Percentiles rank a stretch among this genome's conserved stretches.
Conservation (phyloP, 2,329 filamentous ascomycete species). For the Knufia petricola region DNA sequence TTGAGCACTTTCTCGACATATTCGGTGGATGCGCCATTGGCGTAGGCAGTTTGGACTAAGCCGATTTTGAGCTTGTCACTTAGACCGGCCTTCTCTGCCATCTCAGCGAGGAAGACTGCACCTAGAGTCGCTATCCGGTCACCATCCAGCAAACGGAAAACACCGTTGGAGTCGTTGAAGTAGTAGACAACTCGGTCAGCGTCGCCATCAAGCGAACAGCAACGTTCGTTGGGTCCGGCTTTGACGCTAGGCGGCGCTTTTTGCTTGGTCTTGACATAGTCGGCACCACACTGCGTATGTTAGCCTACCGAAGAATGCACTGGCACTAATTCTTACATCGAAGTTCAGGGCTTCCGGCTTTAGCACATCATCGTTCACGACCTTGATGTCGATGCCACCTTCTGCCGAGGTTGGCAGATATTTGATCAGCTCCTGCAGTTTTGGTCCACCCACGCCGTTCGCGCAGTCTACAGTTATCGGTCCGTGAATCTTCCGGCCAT, state of each 20-base stretch:
- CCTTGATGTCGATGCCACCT: slow-evolving; percentile 66
- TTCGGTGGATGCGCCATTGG: slow-evolving; percentile 87
- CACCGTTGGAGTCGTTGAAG: slow-evolving; percentile 69
- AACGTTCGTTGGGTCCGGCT: slow-evolving; percentile 64
- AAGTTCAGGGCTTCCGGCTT: slow-evolving; percentile 82
- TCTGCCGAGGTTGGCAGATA: slow-evolving; percentile 59
- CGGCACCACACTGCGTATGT: slow-evolving; percentile 66
- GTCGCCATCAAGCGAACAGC: slow-evolving; percentile 88
- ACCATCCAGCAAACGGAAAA: slow-evolving; percentile 88
- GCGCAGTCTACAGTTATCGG: slow-evolving; percentile 83
- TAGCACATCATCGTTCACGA: slow-evolving; percentile 88
- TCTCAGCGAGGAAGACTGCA: slow-evolving; percentile 85
- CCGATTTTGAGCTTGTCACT: slow-evolving; percentile 76
- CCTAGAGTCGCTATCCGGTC: slow-evolving; percentile 93
- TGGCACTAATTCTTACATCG: slow-evolving; percentile 49
- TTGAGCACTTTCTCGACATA: slow-evolving; percentile 83
- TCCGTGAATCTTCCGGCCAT: slow-evolving; percentile 63
- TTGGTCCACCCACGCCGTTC: slow-evolving; percentile 91
- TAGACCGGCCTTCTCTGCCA: slow-evolving; percentile 70
- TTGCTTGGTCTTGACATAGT: slow-evolving; percentile 96
- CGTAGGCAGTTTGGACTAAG: slow-evolving; percentile 94
- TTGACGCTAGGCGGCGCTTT: slow-evolving; percentile 76
- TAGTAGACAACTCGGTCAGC: slow-evolving; percentile 95
- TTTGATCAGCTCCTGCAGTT: slow-evolving; percentile 78
- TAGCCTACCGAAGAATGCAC: slow-evolving; percentile 13